A percentile compares a stretch with the other conserved stretches of the same genome.
Conservation (phyloP, 2,329 filamentous ascomycete genomes). For the Ophiocordyceps robertsii region DNA sequence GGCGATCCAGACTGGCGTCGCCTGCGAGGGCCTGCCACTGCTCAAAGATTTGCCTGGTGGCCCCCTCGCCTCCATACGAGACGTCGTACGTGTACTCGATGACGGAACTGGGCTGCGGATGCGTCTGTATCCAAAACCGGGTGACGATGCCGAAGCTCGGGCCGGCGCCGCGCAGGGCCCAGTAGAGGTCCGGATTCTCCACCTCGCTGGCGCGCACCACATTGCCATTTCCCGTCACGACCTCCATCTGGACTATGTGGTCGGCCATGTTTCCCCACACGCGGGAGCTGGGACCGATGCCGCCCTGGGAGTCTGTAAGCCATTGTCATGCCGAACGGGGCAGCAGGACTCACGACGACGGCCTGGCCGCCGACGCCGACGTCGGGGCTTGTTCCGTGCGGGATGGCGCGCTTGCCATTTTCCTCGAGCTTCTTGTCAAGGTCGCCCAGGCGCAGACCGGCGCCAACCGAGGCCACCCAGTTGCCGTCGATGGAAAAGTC, state of each 20-base stretch:
- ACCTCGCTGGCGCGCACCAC: conserved; percentile 32
- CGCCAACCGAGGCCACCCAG: conserved; percentile 39
- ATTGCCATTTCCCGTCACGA: conserved; percentile 41
- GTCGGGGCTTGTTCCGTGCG: conserved; percentile 45
- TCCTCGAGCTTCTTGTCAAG: conserved; percentile 35
- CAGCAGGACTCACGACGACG: conserved; percentile 30
- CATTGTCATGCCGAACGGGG: not conserved
- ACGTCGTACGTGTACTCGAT: conserved; percentile 46
- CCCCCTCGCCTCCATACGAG: conserved; percentile 30
- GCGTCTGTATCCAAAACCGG: conserved; percentile 41
- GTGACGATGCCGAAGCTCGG: conserved; percentile 44
- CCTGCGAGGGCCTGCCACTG: conserved; percentile 44
- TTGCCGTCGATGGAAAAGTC: conserved; percentile 39
- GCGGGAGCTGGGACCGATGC: conserved; percentile 42
- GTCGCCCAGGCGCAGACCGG: conserved; percentile 37
- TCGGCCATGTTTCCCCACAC: conserved; percentile 46
- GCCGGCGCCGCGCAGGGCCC: conserved; percentile 40
- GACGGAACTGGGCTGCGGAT: conserved; percentile 38
- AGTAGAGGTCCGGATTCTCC: conserved; percentile 41
- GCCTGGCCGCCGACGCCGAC: conserved; percentile 47
- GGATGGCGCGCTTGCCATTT: conserved; percentile 40
- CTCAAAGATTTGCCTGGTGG: conserved; percentile 35
- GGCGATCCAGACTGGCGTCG: conserved; percentile 40
- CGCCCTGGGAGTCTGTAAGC: conserved; percentile 25
- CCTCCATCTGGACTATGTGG: conserved; percentile 39